Base-by-base conservation (phyloP, 2,329 filamentous ascomycete genomes). In the Pseudogymnoascus sp. region DNA sequence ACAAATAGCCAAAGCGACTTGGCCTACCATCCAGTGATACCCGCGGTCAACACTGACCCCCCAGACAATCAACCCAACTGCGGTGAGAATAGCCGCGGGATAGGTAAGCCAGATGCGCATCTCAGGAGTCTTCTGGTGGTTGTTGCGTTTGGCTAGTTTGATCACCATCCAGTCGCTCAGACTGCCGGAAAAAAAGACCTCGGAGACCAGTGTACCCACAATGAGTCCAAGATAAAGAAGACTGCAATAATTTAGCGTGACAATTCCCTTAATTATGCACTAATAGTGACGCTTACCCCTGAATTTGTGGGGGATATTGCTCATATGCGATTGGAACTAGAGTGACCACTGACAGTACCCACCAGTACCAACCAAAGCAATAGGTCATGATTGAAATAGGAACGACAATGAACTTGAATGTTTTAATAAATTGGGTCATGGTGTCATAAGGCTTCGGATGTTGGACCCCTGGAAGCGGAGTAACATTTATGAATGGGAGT, bases 21-120 rank as follows among this genome's bases (percentile, higher is more conserved):
- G 81, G 1, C 81, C 82, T 0, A 83, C 78, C 35, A 83, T 80
- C 80, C 81, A 84, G 69, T 84, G 82, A 66, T 80, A 83, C 0
- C 69, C 69, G 42, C 73, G 75, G 63, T 84, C 81, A 12, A 84
- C 73, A 60, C 79, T 82, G 42, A 84, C 68, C 0, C 82, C 82
- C 82, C 82, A 85, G 58, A 84, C 52, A 35, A 83, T 74, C 38
- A 82, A 69, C 0, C 82, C 82, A 6, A 81, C 69, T 71, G 77
- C 75, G 0, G 76, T 81, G 8, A 82, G 63, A 3, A 79, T 8
- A 2, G 77, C 75, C 9, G 80, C 81, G 5, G 82, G 82, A 70
- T 83, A 84, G 2, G 76, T 76, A 41, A 84, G 70, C 73, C 73
- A 77, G 5, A 77, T 68, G 30, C 73, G 70, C 73, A 75, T 75